phyloP scores from a whole-genome alignment of 129 eudicot species.

The Chrysanthemum lavandulifolium region DNA sequence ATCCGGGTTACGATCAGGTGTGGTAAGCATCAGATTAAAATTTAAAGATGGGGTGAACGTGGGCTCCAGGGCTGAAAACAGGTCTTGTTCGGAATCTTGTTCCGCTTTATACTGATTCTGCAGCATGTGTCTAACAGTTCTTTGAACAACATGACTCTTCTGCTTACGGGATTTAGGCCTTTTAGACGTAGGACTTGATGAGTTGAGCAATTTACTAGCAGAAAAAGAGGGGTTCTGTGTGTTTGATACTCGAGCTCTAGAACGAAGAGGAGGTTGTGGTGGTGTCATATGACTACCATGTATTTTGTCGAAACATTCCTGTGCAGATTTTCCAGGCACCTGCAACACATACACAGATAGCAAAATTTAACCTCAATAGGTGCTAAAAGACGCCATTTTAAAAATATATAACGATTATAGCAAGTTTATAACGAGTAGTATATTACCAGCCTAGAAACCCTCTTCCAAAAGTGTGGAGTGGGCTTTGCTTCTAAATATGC shows the following conservation, averaged over 20 bases:
- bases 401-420: not conserved
- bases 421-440: not conserved
- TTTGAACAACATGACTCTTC: conserved; percentile 53
- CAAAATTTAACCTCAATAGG: conserved; percentile 17
- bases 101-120: conserved; percentile 51
- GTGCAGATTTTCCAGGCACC: conserved; percentile 98
- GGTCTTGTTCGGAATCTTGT: conserved; percentile 51
- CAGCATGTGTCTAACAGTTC: conserved; percentile 57
- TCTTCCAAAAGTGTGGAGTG: conserved; percentile 92
- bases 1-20: conserved; percentile 42
- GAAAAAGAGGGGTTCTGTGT: conserved; percentile 39
- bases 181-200: conserved; percentile 43
- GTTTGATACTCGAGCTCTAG: conserved; percentile 39
- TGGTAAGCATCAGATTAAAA: conserved; percentile 23
- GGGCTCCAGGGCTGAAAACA: conserved; percentile 67
- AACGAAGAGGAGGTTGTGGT: conserved; percentile 50
- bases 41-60: conserved; percentile 24
- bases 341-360: conserved; percentile 30
- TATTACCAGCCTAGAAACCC: conserved; percentile 70
- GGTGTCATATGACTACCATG: conserved; percentile 79
- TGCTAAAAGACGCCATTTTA: not conserved
- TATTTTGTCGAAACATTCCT: conserved; percentile 82
- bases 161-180: conserved; percentile 31
- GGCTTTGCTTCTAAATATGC: conserved; percentile 79
- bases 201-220: conserved; percentile 51